Base-by-base conservation (phyloP, 2,329 filamentous ascomycete species). In the Penicillium nordicum region DNA sequence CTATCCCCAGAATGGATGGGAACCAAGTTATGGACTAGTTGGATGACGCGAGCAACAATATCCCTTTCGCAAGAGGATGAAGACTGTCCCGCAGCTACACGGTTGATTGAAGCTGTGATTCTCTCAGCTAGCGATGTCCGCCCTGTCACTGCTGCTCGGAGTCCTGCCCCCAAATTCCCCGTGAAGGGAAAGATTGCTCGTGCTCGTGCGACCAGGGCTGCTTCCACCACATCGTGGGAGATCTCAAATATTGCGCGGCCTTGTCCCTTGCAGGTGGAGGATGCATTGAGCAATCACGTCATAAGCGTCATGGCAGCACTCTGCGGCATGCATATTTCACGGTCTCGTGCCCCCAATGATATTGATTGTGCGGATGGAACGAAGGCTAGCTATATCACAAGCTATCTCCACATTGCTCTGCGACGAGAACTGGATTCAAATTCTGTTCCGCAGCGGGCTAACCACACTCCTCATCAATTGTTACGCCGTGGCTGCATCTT, bases 1-100 rank as follows among this genome's bases (percentile, higher is more conserved):
- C 21, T 77, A 12, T 72, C 74, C 11, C 63, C 70, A 16, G 72
- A 76, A 55, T 76, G 75, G 73, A 71, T 76, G 68, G 72, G 74
- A 40, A 76, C 74, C 14, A 69, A 61, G 18, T 54, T 60, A 14
- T 74, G 74, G 72, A 75, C 71, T 42, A 58, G 59, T 7, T 74
- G 70, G 56, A 64, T 76, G 62, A 66, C 69, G 34, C 61, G 65
- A 23, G 75, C 75, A 7, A 72, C 73, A 12, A 65, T 68, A 37
- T 75, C 74, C 29, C 62, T 75, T 44, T 72, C 72, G 4, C 66
- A 57, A n/a, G 66, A 67, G n/a, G 72, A 74, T 53, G 50, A 59
- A 8, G 60, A 74, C 44, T 74, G 59, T 27, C 63, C 66, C 8
- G 62, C 71, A 14, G 72, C 72, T 14, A 68, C 65, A 3, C 60